Percentiles rank a stretch among this genome's conserved stretches.
phyloP scores from a whole-genome alignment of 2,329 filamentous ascomycete species.

The Hypoxylon sp. region DNA sequence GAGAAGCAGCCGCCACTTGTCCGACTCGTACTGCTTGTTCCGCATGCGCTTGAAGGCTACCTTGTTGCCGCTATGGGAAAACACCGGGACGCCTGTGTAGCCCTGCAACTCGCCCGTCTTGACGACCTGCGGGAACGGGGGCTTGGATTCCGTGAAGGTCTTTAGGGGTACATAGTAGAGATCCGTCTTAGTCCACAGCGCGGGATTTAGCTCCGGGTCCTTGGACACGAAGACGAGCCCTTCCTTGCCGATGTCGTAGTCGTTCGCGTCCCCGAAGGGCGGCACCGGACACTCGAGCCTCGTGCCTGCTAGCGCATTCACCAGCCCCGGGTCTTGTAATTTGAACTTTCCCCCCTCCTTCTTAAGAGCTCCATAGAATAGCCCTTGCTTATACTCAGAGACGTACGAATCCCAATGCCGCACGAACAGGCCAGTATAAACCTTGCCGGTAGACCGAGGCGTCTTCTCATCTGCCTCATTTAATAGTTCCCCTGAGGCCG shows the following conservation, averaged over 20 bases:
- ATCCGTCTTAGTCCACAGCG: slow-evolving; percentile 83
- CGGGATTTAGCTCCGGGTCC: slow-evolving; percentile 77
- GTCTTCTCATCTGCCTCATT: slow-evolving; percentile 72
- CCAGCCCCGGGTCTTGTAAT: slow-evolving; percentile 61
- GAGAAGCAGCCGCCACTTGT: slow-evolving; percentile 77
- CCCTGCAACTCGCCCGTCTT: slow-evolving; percentile 71
- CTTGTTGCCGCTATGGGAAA: slow-evolving; percentile 78
- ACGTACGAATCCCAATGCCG: slow-evolving; percentile 87
- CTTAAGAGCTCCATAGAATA: slow-evolving; percentile 58
- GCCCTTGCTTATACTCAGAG: slow-evolving; percentile 74
- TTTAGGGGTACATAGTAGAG: slow-evolving; percentile 78
- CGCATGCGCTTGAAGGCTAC: slow-evolving; percentile 86
- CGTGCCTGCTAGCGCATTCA: slow-evolving; percentile 73
- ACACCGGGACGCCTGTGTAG: slow-evolving; percentile 75
- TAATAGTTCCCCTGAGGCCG: slow-evolving; percentile 76
- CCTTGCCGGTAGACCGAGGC: slow-evolving; percentile 72
- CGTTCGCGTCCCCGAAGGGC: slow-evolving; percentile 82
- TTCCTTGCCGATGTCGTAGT: slow-evolving; percentile 78
- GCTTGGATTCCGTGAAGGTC: slow-evolving; percentile 67
- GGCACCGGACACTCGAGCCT: slow-evolving; percentile 75
- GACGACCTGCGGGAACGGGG: slow-evolving; percentile 65
- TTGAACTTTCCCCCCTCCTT: slow-evolving; percentile 57
- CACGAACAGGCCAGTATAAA: slow-evolving; percentile 81
- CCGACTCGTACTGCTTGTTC: slow-evolving; percentile 81
- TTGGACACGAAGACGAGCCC: slow-evolving; percentile 82